phyloP scores from a whole-genome alignment of 1,284 basidiomycete genomes.

The Boletellus sp. region DNA sequence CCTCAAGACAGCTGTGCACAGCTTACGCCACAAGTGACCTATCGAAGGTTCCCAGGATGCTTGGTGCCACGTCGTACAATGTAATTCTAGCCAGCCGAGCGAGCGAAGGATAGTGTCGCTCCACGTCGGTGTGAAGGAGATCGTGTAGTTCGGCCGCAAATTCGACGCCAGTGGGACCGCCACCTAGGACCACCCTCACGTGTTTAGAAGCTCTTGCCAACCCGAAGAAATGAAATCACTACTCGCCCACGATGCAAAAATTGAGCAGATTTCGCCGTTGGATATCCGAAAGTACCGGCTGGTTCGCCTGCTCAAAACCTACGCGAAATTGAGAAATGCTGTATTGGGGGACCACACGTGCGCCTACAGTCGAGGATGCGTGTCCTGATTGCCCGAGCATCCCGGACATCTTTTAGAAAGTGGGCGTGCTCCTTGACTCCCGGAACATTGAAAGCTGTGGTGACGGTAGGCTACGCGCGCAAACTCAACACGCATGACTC shows the following conservation, averaged over 20 bases:
- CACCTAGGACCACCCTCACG: conserved; percentile 39
- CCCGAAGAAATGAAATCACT: neutral
- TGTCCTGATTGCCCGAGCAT: conserved; percentile 76
- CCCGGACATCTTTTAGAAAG: conserved; percentile 80
- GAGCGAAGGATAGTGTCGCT: conserved; percentile 61
- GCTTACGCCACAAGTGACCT: conserved; percentile 60
- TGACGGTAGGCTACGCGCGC: conserved; percentile 2
- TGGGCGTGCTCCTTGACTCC: conserved; percentile 76
- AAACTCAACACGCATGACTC: conserved; percentile 22
- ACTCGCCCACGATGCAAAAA: conserved; percentile 76
- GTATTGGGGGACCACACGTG: neutral
- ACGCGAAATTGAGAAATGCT: conserved; percentile 1
- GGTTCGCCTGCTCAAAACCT: conserved; percentile 80
- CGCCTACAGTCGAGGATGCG: conserved; percentile 69
- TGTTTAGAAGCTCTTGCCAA: conserved; percentile 3
- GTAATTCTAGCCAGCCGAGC: conserved; percentile 65
- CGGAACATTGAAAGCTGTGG: conserved; percentile 57
- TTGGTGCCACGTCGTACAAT: conserved; percentile 78
- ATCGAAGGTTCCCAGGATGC: conserved; percentile 81
- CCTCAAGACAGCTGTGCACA: conserved; percentile 1
- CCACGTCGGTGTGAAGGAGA: conserved; percentile 74
- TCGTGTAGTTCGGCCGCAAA: conserved; percentile 87
- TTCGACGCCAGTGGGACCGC: conserved; percentile 78
- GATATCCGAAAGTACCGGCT: conserved; percentile 63
- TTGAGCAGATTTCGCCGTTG: conserved; percentile 68